These are phyloP conservation scores for Cordia subcordata DNA, from an alignment of 257 asterid genomes.

Conservation along the genomic window DNA sequence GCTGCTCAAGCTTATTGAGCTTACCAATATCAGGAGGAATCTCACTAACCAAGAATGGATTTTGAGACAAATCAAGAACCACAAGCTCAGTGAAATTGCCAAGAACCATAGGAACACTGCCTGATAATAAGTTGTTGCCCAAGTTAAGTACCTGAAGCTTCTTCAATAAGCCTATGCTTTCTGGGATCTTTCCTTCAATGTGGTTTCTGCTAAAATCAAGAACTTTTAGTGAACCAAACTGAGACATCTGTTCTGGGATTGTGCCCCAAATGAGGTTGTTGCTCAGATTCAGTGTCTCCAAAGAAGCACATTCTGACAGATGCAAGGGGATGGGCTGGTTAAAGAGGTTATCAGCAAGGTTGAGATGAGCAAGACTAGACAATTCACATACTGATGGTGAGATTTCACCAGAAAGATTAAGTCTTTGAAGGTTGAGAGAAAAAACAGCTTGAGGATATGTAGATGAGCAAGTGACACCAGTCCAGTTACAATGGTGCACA, in stretches of 20 bases:
- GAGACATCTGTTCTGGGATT: slow-evolving; percentile 70
- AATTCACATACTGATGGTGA: slow-evolving; percentile 59
- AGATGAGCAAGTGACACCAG: slow-evolving; percentile 64
- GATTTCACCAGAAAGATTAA: slow-evolving; percentile 83
- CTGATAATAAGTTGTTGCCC: slow-evolving; percentile 70
- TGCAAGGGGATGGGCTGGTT: slow-evolving; percentile 78
- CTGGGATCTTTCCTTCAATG: slow-evolving; percentile 71
- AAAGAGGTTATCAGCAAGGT: slow-evolving; percentile 68
- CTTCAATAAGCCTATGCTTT: slow-evolving; percentile 48
- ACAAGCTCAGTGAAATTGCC: slow-evolving; percentile 60
- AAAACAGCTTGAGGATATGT: slow-evolving; percentile 17
- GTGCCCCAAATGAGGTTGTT: slow-evolving; percentile 81
- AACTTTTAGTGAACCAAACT: slow-evolving; percentile 42
- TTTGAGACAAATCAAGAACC: slow-evolving; percentile 75
- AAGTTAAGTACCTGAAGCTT: slow-evolving; percentile 56
- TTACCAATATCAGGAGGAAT: slow-evolving; percentile 52
- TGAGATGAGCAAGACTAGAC: slow-evolving; percentile 44
- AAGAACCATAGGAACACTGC: slow-evolving; percentile 48
- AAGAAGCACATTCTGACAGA: slow-evolving; percentile 51
- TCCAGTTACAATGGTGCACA: slow-evolving; percentile 72
- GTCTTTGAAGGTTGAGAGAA: slow-evolving; percentile 52
- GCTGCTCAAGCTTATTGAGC: slow-evolving; percentile 48
- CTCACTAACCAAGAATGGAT: slow-evolving; percentile 64
- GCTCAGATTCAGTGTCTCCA: slow-evolving; percentile 58
- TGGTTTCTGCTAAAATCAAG: slow-evolving; percentile 75